Base-by-base conservation (phyloP, 2,329 filamentous ascomycete genomes). In the Colletotrichum incanum region DNA sequence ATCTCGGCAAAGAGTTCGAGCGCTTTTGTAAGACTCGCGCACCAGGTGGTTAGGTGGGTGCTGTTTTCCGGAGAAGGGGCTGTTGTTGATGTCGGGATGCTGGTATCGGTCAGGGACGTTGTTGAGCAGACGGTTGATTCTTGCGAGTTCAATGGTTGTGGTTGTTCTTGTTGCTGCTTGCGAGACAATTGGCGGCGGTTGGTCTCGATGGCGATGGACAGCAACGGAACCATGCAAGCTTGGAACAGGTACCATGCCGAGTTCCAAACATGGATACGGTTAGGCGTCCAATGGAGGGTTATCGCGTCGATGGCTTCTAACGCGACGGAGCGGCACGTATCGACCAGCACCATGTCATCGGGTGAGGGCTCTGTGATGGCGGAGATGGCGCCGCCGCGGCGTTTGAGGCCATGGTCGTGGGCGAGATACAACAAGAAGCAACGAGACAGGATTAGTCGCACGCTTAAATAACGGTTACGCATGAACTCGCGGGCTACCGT, bases 191-290 rank as follows among this genome's bases (percentile, higher is more conserved):
- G 26, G 6, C 68, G 56, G 18, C 20, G 41, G 14, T 54, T 59
- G 0, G 59, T 68, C 16, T 79, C 76, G 34, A 79, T 76, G 28
- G 78, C 76, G 39, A 80, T 76, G 41, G 77, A 75, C 20, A 80
- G 73, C 2, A 80, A 70, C 12, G 78, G 78, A 2, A 80, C 77
- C 59, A 78, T 79, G 58, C 78, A 79, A 5, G 78, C 78, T 61
- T 80, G 78, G 68, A 81, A 81, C 9, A 81, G 76, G 55, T 80
- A 80, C 79, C 78, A 80, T 1, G 75, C 76, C 16, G 76, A 76
- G 71, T 78, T 79, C 79, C 79, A 80, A 20, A 79, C 78, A 28
- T 79, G 79, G 34, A 80, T 74, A 23, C 77, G 75, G 62, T 80
- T 80, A 7, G 78, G 79, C 0, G 75, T 78, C 79, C 79, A 80